A percentile compares a stretch with the other conserved stretches of the same genome.
Evolutionary conservation across 1,284 basidiomycete species (phyloP).

Genomic region (Ceratobasidium sp.): DNA sequence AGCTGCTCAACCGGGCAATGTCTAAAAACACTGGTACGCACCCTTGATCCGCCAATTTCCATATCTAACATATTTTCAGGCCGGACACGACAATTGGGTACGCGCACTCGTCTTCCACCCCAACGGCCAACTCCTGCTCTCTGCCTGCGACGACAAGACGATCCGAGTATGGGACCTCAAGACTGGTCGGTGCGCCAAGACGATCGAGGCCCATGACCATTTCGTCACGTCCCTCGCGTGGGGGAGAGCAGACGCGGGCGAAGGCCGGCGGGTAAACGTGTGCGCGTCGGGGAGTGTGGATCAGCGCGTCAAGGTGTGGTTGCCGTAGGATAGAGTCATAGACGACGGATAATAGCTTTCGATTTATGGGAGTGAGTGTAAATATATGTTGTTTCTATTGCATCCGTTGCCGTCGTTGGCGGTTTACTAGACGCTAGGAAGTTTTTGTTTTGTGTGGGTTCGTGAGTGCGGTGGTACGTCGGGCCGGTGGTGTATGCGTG

Average conservation of each 20-base stretch:
- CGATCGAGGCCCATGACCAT: conserved; percentile 81
- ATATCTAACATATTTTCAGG: conserved; percentile 49
- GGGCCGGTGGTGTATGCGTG: too few species aligned
- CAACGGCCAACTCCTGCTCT: conserved; percentile 83
- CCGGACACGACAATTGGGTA: conserved; percentile 86
- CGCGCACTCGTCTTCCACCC: conserved; percentile 85
- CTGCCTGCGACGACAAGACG: conserved; percentile 90
- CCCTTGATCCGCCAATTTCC: neutral
- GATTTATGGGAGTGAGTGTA: too few species aligned
- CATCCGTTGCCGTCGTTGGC: too few species aligned
- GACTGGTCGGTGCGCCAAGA: conserved; percentile 80
- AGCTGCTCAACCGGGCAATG: conserved; percentile 79
- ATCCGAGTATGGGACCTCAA: conserved; percentile 87
- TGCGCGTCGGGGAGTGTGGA: conserved; percentile 83
- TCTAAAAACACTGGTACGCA: conserved; percentile 65
- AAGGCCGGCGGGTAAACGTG: conserved; percentile 73
- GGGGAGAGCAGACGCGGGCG: conserved; percentile 68
- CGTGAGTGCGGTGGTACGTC: too few species aligned
- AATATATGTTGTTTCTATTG: too few species aligned
- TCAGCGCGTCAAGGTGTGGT: conserved; percentile 58
- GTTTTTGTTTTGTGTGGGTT: too few species aligned
- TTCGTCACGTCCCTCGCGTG: conserved; percentile 85
- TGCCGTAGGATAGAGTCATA: too few species aligned
- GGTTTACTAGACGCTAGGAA: too few species aligned
- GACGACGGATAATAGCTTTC: too few species aligned